phyloP scores from a whole-genome alignment of 2,329 filamentous ascomycete species.

The Fusarium duplospermum region DNA sequence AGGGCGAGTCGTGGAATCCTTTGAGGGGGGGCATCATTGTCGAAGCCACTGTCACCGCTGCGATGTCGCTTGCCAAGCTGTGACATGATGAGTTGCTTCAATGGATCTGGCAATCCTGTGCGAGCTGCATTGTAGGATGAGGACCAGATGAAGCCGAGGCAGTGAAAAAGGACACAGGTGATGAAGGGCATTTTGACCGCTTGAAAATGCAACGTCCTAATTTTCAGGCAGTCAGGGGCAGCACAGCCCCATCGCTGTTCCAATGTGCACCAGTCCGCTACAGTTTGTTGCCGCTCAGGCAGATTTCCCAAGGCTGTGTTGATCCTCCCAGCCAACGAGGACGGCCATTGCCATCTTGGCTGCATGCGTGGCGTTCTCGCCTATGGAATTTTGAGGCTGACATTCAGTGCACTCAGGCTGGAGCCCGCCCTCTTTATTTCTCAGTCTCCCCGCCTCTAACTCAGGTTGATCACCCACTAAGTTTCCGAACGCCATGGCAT shows the following conservation, averaged over 20 bases:
- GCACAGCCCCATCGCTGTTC: neutral
- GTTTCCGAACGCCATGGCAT: neutral
- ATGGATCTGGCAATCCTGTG: neutral
- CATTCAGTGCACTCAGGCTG: neutral
- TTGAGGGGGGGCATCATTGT: neutral
- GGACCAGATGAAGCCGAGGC: neutral
- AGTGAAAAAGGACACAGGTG: neutral
- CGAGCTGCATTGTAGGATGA: no score
- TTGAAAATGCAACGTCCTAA: neutral
- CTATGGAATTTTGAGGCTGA: no score
- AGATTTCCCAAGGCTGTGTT: neutral
- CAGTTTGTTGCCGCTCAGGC: neutral
- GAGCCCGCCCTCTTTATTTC: neutral
- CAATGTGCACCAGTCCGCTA: neutral
- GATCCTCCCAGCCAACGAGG: no score
- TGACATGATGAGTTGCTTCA: neutral
- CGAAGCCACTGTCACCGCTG: fast-evolving
- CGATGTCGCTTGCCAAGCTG: neutral
- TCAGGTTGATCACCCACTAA: neutral
- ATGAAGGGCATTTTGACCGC: neutral
- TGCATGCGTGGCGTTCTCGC: neutral
- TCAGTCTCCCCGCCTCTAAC: neutral
- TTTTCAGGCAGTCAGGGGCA: neutral
- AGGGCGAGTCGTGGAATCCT: neutral
- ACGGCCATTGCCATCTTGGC: neutral